Percentiles rank a stretch among this genome's conserved stretches.
Evolutionary conservation across 768 basidiomycete species (phyloP).

Genomic region (Tylopilus plumbeoviolaceoides): DNA sequence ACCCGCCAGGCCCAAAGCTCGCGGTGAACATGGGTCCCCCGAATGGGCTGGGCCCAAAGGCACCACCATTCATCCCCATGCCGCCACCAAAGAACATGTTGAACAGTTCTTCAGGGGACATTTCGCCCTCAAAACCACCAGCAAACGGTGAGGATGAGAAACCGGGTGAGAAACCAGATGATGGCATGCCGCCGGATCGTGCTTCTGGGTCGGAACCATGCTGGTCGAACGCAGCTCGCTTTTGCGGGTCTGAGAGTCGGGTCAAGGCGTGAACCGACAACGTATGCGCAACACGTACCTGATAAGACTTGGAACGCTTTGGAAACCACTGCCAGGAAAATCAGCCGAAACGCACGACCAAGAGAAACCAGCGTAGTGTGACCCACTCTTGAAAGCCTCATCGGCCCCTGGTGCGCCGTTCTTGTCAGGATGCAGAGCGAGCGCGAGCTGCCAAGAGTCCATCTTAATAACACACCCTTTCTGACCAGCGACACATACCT

Average conservation of each 20-base stretch:
- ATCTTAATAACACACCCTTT: slow-evolving; percentile 7
- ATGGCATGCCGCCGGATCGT: slow-evolving; percentile 67
- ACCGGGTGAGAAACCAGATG: slow-evolving; percentile 43
- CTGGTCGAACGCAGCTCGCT: slow-evolving; percentile 81
- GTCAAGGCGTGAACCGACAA: slow-evolving; percentile 4
- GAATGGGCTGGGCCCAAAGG: slow-evolving; percentile 52
- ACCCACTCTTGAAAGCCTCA: slow-evolving; percentile 94
- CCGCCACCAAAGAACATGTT: slow-evolving; percentile 95
- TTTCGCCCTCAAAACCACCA: slow-evolving; percentile 68
- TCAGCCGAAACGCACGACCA: slow-evolving; percentile 1
- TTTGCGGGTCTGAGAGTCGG: slow-evolving; percentile 63
- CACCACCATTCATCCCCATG: slow-evolving; percentile 40
- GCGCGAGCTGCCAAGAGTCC: slow-evolving; percentile 56
- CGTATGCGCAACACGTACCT: slow-evolving; percentile 36
- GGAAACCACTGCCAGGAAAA: slow-evolving; percentile 71
- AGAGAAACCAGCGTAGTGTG: neutral
- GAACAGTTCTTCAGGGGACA: slow-evolving; percentile 95
- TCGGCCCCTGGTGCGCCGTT: slow-evolving; percentile 98
- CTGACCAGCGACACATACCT: slow-evolving; percentile 50
- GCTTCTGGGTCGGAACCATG: slow-evolving; percentile 88
- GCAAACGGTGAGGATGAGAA: slow-evolving; percentile 46
- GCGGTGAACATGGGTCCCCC: slow-evolving; percentile 62
- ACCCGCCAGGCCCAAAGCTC: slow-evolving; percentile 79
- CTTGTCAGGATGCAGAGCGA: slow-evolving; percentile 88
- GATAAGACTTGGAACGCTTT: slow-evolving; percentile 96